A percentile compares a stretch with the other conserved stretches of the same genome.
phyloP scores from a whole-genome alignment of 2,329 filamentous ascomycete genomes.

The Onygenales sp. region DNA sequence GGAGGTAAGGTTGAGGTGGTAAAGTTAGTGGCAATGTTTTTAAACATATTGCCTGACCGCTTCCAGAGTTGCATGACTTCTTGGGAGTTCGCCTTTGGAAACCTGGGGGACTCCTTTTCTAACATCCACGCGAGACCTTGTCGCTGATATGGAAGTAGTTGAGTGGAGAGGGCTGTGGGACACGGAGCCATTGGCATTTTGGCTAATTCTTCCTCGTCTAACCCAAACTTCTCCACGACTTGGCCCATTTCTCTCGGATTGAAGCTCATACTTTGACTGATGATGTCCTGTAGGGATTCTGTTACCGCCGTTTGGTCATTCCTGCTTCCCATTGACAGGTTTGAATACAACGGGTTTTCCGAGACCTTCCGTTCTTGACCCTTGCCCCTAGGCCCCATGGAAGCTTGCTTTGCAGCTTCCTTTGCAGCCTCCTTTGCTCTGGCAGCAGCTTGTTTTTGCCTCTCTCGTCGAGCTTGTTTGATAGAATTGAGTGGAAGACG shows the following conservation, averaged over 20 bases:
- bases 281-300: slow-evolving; percentile 52
- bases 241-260: slow-evolving; percentile 56
- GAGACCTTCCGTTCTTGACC: slow-evolving; percentile 18
- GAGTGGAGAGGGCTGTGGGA: slow-evolving; percentile 54
- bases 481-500: slow-evolving; percentile 48
- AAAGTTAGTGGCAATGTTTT: slow-evolving; percentile 64
- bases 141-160: slow-evolving; percentile 68
- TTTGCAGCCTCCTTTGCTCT: slow-evolving; percentile 29
- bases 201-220: slow-evolving; percentile 59
- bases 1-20: slow-evolving; percentile 47
- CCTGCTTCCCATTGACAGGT: slow-evolving; percentile 24
- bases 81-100: slow-evolving; percentile 50
- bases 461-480: slow-evolving; percentile 46
- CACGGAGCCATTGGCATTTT: slow-evolving; percentile 64
- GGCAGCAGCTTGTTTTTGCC: slow-evolving; percentile 36
- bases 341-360: slow-evolving; percentile 23
- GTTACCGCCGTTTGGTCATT: slow-evolving; percentile 11
- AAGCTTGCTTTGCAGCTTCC: slow-evolving; percentile 16
- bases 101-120: slow-evolving; percentile 60
- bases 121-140: slow-evolving; percentile 76
- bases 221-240: slow-evolving; percentile 60
- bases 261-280: slow-evolving; percentile 57
- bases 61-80: slow-evolving; percentile 73
- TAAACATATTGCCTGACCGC: slow-evolving; percentile 42
- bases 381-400: slow-evolving; percentile 11